Evolutionary conservation across 2,329 filamentous ascomycete genomes (phyloP), one percentile per base, ranked within the genome.

Genomic region (Penicillium griseofulvum): DNA sequence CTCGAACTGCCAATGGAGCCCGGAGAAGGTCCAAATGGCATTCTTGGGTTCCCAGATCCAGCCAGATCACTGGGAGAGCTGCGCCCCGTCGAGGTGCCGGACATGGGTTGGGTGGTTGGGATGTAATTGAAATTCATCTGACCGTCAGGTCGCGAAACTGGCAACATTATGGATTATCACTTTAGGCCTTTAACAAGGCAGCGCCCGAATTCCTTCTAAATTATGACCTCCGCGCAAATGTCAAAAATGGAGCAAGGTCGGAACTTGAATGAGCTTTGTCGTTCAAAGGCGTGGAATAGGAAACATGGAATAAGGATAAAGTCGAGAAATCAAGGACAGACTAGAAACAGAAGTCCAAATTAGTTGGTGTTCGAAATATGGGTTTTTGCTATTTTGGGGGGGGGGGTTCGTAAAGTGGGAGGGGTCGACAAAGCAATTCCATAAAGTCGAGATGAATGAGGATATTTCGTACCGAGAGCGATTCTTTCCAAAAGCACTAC

Each of bases 111-210:
- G 69, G 81, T 78, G 67, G 84, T 80, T 72, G 84, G 82, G 73
- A 90, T 84, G 76, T 90, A 92, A 78, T 90, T 90, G 76, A 94
- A 85, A 73, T 87, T 88, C 80, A 94, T 84, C 75, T 93, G 89
- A 69, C 82, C 81, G 74, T 96, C 90, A 70, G 90, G 85, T 84
- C 91, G 88, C 75, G 87, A 82, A 55, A 79, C 73, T 78, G 84
- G 90, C 81, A 90, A 89, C 91, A 96, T 96, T 91, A 93, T 91
- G 84, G 81, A 91, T 91, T 91, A 90, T 60, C 56, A 57, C 59
- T 61, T 60, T 64, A 58, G 56, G 57, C 62, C 63, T 63, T 48
- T 17, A 42, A 39, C 24, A 54, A 64, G 56, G 60, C 60, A 55
- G 54, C 47, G 46, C 55, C 54, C 42, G 56, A 54, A 38, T 52